Conservation (phyloP, 306 rosid species). For the Acacia melanoxylon region DNA sequence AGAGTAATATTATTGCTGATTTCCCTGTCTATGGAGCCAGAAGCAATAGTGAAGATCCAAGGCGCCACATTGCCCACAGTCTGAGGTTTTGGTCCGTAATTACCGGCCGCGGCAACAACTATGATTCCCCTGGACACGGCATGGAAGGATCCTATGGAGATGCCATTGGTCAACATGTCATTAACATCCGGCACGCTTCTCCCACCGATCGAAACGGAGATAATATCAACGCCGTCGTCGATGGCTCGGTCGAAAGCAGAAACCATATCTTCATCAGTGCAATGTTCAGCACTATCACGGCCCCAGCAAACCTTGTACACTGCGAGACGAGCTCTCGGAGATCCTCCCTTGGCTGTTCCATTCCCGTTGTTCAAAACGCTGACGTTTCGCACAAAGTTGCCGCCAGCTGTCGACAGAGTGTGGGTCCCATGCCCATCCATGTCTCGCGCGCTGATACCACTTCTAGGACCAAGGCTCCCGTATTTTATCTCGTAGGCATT, state of each 20-base stretch:
- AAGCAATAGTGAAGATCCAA: too few relatives aligned
- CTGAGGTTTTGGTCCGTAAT: neutral
- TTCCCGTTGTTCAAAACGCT: slow-evolving; percentile 54
- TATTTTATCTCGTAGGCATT: neutral
- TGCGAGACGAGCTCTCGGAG: slow-evolving; percentile 71
- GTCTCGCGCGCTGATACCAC: neutral
- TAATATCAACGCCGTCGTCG: slow-evolving; percentile 57
- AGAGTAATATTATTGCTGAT: too few relatives aligned
- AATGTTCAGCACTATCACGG: neutral
- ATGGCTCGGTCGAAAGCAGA: slow-evolving; percentile 66
- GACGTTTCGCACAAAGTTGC: slow-evolving; percentile 51
- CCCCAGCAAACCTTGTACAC: slow-evolving; percentile 80
- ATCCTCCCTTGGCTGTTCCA: slow-evolving; percentile 88
- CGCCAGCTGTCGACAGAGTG: slow-evolving; percentile 75
- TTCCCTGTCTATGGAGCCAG: too few relatives aligned
- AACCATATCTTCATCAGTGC: slow-evolving; percentile 59
- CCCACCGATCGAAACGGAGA: slow-evolving; percentile 44
- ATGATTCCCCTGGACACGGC: slow-evolving; percentile 24
- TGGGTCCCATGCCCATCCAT: slow-evolving; percentile 48
- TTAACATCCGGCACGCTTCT: neutral
- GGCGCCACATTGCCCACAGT: too few relatives aligned
- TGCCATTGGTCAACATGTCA: neutral
- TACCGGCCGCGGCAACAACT: neutral
- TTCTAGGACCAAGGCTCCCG: neutral
- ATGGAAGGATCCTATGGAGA: slow-evolving; percentile 41